Evolutionary conservation across 148 eudicot genomes (phyloP), one percentile per base, ranked within the genome.

Genomic region (Cornus kousa): DNA sequence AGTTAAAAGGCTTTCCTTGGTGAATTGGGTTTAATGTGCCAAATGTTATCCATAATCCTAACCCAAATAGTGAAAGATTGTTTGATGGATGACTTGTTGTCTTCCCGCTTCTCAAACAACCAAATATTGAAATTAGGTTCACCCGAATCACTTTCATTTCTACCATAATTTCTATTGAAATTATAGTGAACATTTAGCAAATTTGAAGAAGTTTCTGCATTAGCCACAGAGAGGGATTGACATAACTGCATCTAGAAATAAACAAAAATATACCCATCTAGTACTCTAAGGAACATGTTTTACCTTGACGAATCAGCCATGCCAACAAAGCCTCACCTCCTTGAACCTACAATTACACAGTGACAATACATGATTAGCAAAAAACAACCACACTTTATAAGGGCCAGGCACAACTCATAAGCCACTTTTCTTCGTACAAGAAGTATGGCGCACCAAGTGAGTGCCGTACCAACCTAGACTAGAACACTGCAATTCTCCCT

Each of bases 261-360:
- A 19, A 62, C 66, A 62, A 24, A 62, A 8, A 46, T 48, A 72
- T 72, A 48, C 7, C 46, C 14, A 39, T 43, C 66, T 57, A 3
- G 40, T 31, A 28, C 6, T 39, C n/a, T 23, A 57, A 1, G 14
- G 31, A 35, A 68, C 50, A 75, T 1, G 59, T 37, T 37, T 74
- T 82, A 82, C 85, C 82, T 79, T 22, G 79, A 75, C 11, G 73
- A 74, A 74, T 78, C 85, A 67, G 19, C 85, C 85, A 82, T 82
- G 64, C 11, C 31, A 37, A 31, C 70, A 39, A 32, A 79, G 68
- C 19, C 19, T 53, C 23, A 74, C 79, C 20, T 43, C 64, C 32
- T 66, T 37, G 35, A n/a, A 50, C 79, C 85, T 82, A 72, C 43
- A 74, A 73, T n/a, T 60, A 68, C 24, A 69, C 40, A 78, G 24